Evolutionary conservation across 441 rosid species (phyloP).

Genomic region (Syzygium malaccense): DNA sequence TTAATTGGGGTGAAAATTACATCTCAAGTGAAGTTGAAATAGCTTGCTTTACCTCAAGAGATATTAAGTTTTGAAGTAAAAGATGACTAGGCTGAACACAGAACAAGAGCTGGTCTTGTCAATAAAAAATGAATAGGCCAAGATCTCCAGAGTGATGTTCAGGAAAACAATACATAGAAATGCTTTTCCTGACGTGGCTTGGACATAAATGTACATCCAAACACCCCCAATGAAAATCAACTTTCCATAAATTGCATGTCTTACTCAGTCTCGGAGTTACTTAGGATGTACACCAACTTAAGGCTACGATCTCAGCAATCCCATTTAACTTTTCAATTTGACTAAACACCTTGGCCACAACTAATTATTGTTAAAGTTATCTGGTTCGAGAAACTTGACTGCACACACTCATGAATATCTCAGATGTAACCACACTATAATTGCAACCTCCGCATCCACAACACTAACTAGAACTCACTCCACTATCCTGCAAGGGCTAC

Average conservation of each 20-base stretch:
- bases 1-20: neutral
- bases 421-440: neutral
- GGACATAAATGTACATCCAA: neutral
- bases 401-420: neutral
- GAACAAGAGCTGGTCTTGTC: neutral
- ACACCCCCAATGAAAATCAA: neutral
- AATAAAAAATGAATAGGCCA: neutral
- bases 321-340: neutral
- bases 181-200: neutral
- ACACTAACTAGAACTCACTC: neutral
- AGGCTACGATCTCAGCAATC: neutral
- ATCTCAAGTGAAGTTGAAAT: neutral
- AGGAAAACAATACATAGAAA: neutral
- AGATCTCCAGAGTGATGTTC: neutral
- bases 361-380: neutral
- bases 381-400: neutral
- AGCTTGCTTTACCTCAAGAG: neutral
- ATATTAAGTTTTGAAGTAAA: neutral
- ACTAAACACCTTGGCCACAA: neutral
- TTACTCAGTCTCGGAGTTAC: neutral
- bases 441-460: neutral
- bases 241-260: neutral
- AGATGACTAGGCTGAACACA: neutral
- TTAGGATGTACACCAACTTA: neutral
- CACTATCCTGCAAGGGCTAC: neutral